Evolutionary conservation across 768 basidiomycete species (phyloP), one percentile per base, ranked within the genome.

Genomic region (Psilocybe cubensis): DNA sequence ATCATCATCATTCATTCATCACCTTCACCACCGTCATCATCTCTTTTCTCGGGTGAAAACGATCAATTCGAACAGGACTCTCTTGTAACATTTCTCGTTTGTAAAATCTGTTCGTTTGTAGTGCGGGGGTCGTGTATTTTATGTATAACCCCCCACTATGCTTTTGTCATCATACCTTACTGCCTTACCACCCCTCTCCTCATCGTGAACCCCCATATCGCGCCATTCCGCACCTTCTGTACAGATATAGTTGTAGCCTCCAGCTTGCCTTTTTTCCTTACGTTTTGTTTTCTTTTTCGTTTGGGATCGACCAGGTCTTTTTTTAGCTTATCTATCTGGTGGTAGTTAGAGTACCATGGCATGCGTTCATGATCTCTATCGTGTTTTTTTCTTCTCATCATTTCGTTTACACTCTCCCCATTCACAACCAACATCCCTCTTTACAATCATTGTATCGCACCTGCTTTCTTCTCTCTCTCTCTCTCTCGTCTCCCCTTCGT

Each of bases 81-180:
- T n/a, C 46, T 48, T 48, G 46, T 48, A 48, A 48, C 25, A n/a
- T n/a, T n/a, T n/a, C n/a, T n/a, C n/a, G n/a, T 28, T 25, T 46
- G 45, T 48, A 48, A 20, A 44, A 48, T 48, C 46, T 48, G 46
- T 48, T 48, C 35, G n/a, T n/a, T n/a, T n/a, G n/a, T 17, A 14
- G 31, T 33, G 31, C 9, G n/a, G 31, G 31, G n/a, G n/a, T n/a
- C n/a, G n/a, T n/a, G n/a, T n/a, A n/a, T n/a, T n/a, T n/a, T n/a
- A n/a, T n/a, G n/a, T n/a, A n/a, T n/a, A n/a, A n/a, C n/a, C n/a
- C n/a, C n/a, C n/a, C n/a, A n/a, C n/a, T n/a, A n/a, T n/a, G n/a
- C n/a, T n/a, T n/a, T n/a, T n/a, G n/a, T n/a, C n/a, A n/a, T n/a
- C n/a, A n/a, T n/a, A n/a, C n/a, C n/a, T n/a, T n/a, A n/a, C n/a